Percentiles rank a stretch among this genome's conserved stretches.
phyloP scores from a whole-genome alignment of 148 eudicot species.

The Hydrangea macrophylla region DNA sequence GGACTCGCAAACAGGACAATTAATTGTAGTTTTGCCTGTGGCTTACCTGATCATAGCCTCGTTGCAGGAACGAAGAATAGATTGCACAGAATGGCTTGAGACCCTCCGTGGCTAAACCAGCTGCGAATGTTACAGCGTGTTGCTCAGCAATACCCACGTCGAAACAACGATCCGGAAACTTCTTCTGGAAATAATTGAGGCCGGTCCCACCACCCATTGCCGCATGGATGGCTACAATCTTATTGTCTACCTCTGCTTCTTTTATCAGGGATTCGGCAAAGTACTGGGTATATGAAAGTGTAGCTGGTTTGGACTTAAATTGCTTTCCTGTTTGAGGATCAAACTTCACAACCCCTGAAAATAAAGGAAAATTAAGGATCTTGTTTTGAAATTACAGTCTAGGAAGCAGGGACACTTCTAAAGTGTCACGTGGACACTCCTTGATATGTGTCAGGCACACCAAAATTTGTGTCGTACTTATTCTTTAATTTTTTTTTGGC shows the following conservation, averaged over 20 bases:
- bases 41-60: slow-evolving; percentile 29
- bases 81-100: slow-evolving; percentile 35
- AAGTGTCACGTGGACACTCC: too few species aligned
- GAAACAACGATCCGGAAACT: slow-evolving; percentile 25
- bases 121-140: slow-evolving; percentile 34
- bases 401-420: too few species aligned
- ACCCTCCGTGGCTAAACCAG: slow-evolving; percentile 32
- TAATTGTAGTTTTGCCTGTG: too few species aligned
- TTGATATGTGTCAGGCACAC: too few species aligned
- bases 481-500: too few species aligned
- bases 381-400: background rate
- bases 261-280: slow-evolving; percentile 26
- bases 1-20: too few species aligned
- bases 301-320: slow-evolving; percentile 17
- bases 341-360: slow-evolving; percentile 29
- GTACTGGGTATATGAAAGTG: slow-evolving; percentile 25
- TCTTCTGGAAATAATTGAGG: slow-evolving; percentile 21
- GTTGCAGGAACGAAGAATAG: slow-evolving; percentile 33
- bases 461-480: too few species aligned
- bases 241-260: slow-evolving; percentile 27
- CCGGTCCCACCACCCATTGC: slow-evolving; percentile 37
- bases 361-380: background rate
- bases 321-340: slow-evolving; percentile 30
- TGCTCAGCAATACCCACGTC: slow-evolving; percentile 38
- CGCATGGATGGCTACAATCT: slow-evolving; percentile 25